phyloP scores from a whole-genome alignment of 805 yeast genomes.

The Saccharomyces kudriavzevii region DNA sequence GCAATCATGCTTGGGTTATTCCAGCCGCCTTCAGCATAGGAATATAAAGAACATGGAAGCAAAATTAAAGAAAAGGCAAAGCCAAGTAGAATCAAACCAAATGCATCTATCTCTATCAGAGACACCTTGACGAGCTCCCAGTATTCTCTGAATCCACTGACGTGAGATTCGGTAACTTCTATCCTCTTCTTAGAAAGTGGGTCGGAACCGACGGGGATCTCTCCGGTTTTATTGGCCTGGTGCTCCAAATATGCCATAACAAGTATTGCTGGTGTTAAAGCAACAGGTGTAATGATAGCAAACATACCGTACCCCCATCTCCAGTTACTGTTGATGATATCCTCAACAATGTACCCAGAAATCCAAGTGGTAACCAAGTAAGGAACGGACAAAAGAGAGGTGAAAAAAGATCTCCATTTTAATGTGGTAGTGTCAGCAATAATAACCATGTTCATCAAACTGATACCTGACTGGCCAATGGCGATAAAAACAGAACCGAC shows the following conservation, averaged over 20 bases:
- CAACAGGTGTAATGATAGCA: conserved; percentile 38
- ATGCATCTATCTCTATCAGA: conserved; percentile 33
- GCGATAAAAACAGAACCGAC: conserved; percentile 33
- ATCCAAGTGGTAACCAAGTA: conserved; percentile 37
- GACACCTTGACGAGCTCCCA: conserved; percentile 12
- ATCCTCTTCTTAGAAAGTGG: conserved; percentile 3
- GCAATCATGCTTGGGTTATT: conserved; percentile 36
- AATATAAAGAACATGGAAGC: conserved; percentile 34
- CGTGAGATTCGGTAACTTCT: neutral
- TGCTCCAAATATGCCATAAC: conserved; percentile 31
- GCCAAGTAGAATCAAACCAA: conserved; percentile 34
- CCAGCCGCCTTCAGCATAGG: conserved; percentile 31
- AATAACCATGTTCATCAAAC: conserved; percentile 29
- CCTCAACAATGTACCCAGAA: conserved; percentile 34
- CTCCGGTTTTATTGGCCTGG: conserved; percentile 23
- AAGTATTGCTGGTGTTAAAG: conserved; percentile 29
- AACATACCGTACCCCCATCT: conserved; percentile 48
- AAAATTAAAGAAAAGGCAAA: conserved; percentile 34
- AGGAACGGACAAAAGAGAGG: conserved; percentile 34
- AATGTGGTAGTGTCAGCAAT: conserved; percentile 35
- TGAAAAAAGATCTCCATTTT: conserved; percentile 33
- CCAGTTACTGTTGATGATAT: conserved; percentile 35
- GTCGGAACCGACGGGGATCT: conserved; percentile 2
- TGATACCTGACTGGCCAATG: conserved; percentile 34
- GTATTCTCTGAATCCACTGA: conserved; percentile 4